phyloP scores from a whole-genome alignment of 495 filamentous ascomycete genomes.

The Pseudotulostoma volvatum region DNA sequence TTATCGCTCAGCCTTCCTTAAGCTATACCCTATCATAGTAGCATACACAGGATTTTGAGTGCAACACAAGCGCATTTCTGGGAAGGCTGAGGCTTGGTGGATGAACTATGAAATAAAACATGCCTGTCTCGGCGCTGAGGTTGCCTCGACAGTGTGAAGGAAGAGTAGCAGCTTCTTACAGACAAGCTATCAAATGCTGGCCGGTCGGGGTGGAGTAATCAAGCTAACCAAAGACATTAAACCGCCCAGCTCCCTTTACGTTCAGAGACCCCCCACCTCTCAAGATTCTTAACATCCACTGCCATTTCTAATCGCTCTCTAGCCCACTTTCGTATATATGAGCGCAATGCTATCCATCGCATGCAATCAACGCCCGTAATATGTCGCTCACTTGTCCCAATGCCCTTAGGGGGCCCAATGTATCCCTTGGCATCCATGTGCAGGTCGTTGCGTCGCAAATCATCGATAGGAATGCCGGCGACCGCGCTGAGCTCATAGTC shows the following conservation, averaged over 20 bases:
- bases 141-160: not conserved
- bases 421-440: conserved; percentile 48
- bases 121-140: conserved; percentile 1
- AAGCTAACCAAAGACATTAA: too few relatives aligned
- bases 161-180: too few relatives aligned
- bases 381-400: conserved; percentile 17
- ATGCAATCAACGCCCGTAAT: conserved; percentile 33
- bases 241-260: conserved; percentile 75
- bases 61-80: too few relatives aligned
- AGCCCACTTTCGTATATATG: conserved; percentile 77
- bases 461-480: conserved; percentile 43
- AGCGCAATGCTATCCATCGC: conserved; percentile 64
- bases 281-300: conserved; percentile 31
- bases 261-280: conserved; percentile 55
- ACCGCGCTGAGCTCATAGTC: conserved; percentile 73
- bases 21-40: too few relatives aligned
- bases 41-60: too few relatives aligned
- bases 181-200: too few relatives aligned
- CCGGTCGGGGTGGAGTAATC: too few relatives aligned
- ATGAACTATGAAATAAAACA: too few relatives aligned
- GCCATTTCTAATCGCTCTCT: conserved; percentile 53
- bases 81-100: too few relatives aligned
- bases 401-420: conserved; percentile 39
- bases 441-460: conserved; percentile 57
- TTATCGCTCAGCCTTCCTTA: too few relatives aligned